Conservation (phyloP, 139 green algal genomes). For the Trebouxia sp. region DNA sequence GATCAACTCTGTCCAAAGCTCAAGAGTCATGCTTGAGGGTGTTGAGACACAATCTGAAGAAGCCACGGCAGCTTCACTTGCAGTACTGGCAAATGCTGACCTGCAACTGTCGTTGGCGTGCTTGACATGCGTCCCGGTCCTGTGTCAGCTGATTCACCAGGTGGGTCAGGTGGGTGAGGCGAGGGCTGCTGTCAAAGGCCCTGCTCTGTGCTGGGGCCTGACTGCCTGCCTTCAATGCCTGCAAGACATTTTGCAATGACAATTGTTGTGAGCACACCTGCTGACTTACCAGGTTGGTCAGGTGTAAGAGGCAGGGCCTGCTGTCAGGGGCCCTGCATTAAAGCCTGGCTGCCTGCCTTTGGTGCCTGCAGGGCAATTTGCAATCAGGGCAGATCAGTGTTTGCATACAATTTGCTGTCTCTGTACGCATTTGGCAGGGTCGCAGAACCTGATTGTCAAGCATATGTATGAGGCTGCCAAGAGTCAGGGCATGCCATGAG, state of each 20-base stretch:
- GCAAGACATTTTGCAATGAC: background rate
- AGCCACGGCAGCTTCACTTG: no score
- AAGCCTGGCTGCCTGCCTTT: background rate
- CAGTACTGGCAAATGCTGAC: background rate
- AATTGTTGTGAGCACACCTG: no score
- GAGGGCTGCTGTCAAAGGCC: background rate
- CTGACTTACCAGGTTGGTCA: no score
- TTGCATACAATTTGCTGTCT: background rate
- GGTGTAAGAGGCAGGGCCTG: no score
- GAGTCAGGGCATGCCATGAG: no score
- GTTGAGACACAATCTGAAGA: no score
- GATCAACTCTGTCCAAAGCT: no score
- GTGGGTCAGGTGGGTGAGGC: slow-evolving; percentile 45
- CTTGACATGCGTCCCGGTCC: slow-evolving; percentile 49
- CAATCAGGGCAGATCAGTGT: background rate
- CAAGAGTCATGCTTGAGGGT: no score
- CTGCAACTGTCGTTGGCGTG: slow-evolving; percentile 54
- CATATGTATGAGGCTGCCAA: no score
- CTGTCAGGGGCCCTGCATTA: slow-evolving; percentile 1
- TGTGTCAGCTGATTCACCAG: slow-evolving; percentile 43
- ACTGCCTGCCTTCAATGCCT: background rate
- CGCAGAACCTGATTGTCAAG: no score
- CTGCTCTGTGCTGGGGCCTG: background rate
- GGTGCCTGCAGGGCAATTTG: background rate
- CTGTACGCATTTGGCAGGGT: no score